A percentile compares a stretch with the other conserved stretches of the same genome.
Evolutionary conservation across 805 yeast species (phyloP).

Genomic region (Komagataella pastoris): DNA sequence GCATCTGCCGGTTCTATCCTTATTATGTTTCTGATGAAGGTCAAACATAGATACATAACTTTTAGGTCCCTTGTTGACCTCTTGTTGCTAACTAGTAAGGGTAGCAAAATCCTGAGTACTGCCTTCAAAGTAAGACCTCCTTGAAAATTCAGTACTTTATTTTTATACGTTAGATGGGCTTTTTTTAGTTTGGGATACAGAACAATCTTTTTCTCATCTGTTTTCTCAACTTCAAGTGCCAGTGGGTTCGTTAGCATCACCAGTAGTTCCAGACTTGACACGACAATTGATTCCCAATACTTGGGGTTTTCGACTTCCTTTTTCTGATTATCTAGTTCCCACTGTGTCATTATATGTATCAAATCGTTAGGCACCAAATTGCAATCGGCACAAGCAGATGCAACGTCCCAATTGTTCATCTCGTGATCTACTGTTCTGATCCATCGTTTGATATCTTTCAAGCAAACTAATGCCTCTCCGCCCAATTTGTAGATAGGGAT

Average conservation of each 20-base stretch:
- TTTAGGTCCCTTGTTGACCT: slow-evolving; percentile 63
- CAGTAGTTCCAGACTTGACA: slow-evolving; percentile 64
- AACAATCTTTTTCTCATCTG: slow-evolving; percentile 41
- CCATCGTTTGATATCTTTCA: slow-evolving; percentile 85
- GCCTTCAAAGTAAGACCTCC: slow-evolving; percentile 57
- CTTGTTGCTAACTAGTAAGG: slow-evolving; percentile 39
- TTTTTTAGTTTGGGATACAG: slow-evolving; percentile 48
- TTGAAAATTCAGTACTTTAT: slow-evolving; percentile 40
- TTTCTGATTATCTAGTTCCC: slow-evolving; percentile 35
- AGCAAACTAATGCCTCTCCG: slow-evolving; percentile 75
- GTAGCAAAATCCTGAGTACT: slow-evolving; percentile 52
- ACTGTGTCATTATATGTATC: slow-evolving; percentile 57
- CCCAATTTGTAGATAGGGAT: slow-evolving; percentile 63
- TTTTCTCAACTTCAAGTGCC: slow-evolving; percentile 42
- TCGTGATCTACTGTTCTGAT: slow-evolving; percentile 70
- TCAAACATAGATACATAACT: slow-evolving; percentile 56
- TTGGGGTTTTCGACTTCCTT: slow-evolving; percentile 18
- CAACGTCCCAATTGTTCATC: slow-evolving; percentile 62
- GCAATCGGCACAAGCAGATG: slow-evolving; percentile 75
- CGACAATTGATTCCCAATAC: slow-evolving; percentile 46
- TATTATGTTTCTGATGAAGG: slow-evolving; percentile 66
- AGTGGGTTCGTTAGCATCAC: slow-evolving; percentile 84
- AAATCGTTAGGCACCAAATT: slow-evolving; percentile 65
- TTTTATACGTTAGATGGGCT: slow-evolving; percentile 62
- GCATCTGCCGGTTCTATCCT: slow-evolving; percentile 60